phyloP scores from a whole-genome alignment of 441 rosid species.

The Capsella rubella region DNA sequence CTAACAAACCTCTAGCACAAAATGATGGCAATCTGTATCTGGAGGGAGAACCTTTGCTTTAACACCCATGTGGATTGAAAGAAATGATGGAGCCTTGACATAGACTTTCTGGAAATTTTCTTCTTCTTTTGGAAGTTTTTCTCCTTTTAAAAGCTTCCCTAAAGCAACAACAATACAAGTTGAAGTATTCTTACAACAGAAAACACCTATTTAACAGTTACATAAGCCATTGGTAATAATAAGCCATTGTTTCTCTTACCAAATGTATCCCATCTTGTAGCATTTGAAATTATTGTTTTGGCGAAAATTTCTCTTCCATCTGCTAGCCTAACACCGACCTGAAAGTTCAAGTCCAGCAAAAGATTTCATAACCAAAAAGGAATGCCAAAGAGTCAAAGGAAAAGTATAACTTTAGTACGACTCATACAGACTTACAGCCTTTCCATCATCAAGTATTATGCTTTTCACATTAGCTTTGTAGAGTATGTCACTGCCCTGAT shows the following conservation, averaged over 20 bases:
- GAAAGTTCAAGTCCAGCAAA: slow-evolving; percentile 31
- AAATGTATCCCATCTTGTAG: slow-evolving; percentile 99
- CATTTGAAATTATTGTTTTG: slow-evolving; percentile 90
- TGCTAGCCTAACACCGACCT: slow-evolving; percentile 91
- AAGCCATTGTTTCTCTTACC: slow-evolving; percentile 55
- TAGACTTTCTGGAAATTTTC: slow-evolving; percentile 85
- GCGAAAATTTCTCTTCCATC: slow-evolving; percentile 85
- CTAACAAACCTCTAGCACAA: slow-evolving; percentile 80
- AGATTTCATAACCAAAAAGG: slow-evolving; percentile 4
- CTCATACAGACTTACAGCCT: slow-evolving; percentile 70
- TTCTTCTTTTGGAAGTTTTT: slow-evolving; percentile 90
- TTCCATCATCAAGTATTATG: slow-evolving; percentile 77
- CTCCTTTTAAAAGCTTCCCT: slow-evolving; percentile 91
- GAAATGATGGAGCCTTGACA: slow-evolving; percentile 97
- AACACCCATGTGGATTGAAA: slow-evolving; percentile 97
- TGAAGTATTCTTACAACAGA: slow-evolving; percentile 19
- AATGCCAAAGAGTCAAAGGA: neutral
- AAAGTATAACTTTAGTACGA: slow-evolving; percentile 12
- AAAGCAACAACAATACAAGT: slow-evolving; percentile 16
- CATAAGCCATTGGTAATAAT: neutral
- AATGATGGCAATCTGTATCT: slow-evolving; percentile 95
- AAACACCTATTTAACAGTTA: slow-evolving; percentile 11
- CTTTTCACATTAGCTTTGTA: slow-evolving; percentile 85
- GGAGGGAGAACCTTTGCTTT: slow-evolving; percentile 85
- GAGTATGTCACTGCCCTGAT: slow-evolving; percentile 81